phyloP scores from a whole-genome alignment of 345 rosid species.

The Capsella bursapastoris region DNA sequence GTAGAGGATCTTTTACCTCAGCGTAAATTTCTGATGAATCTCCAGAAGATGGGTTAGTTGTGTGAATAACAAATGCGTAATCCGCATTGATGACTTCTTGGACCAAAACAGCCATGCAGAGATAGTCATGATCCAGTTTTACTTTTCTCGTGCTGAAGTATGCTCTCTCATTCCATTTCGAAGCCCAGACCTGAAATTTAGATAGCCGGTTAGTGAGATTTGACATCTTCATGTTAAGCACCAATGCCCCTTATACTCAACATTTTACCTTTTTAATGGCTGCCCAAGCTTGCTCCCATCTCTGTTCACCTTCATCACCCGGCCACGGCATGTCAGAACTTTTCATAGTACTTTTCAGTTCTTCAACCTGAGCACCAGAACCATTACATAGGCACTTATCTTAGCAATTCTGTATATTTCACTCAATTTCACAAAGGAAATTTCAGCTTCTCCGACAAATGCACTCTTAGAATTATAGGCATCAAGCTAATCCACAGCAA shows the following conservation, averaged over 20 bases:
- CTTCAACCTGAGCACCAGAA: constrained; percentile 68
- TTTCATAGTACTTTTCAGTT: constrained; percentile 80
- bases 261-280: constrained; percentile 85
- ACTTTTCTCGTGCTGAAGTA: constrained; percentile 91
- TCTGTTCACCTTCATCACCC: constrained; percentile 86
- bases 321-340: constrained; percentile 98
- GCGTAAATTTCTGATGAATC: constrained; percentile 92
- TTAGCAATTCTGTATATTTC: constrained; percentile 9
- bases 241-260: constrained; percentile 4
- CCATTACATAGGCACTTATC: constrained; percentile 24
- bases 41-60: constrained; percentile 94
- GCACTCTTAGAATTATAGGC: constrained; percentile 3
- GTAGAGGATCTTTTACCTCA: constrained; percentile 57
- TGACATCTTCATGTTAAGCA: constrained; percentile 15
- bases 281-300: constrained; percentile 98
- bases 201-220: constrained; percentile 25
- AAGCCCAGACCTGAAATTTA: constrained; percentile 89
- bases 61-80: constrained; percentile 97
- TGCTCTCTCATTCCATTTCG: constrained; percentile 99
- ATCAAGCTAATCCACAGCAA: constrained; percentile 14
- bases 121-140: constrained; percentile 89
- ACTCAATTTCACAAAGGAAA: background rate
- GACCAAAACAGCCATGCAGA: constrained; percentile 98
- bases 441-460: background rate
- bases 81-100: constrained; percentile 97